Conservation (phyloP, 306 rosid species). For the Inga leiocalycina region DNA sequence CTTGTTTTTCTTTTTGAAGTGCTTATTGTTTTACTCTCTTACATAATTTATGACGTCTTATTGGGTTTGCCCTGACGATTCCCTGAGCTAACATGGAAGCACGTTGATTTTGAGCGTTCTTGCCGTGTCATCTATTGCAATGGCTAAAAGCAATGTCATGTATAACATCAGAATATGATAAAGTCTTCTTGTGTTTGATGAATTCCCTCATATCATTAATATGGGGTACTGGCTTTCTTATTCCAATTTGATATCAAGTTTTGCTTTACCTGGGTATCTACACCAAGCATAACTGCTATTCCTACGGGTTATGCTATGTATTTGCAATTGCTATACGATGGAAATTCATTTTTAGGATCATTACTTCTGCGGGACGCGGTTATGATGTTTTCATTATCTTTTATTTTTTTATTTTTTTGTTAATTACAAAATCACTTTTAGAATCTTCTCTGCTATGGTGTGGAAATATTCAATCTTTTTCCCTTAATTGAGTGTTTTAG, state of each 20-base stretch:
- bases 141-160: conserved; percentile 22
- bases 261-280: conserved; percentile 23
- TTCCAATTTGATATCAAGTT: neutral
- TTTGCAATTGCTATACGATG: conserved; percentile 1
- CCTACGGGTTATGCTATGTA: neutral
- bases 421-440: neutral
- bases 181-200: conserved; percentile 8
- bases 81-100: conserved; percentile 12
- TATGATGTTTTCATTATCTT: conserved; percentile 13
- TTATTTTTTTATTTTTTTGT: neutral
- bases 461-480: neutral
- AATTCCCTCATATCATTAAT: conserved; percentile 4
- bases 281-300: conserved; percentile 9
- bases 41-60: conserved; percentile 15
- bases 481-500: neutral
- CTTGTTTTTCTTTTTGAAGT: conserved; percentile 1
- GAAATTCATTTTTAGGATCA: conserved; percentile 10
- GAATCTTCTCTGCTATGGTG: neutral
- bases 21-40: neutral
- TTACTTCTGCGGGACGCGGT: conserved; percentile 2
- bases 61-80: conserved; percentile 24
- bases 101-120: conserved; percentile 14
- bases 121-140: conserved; percentile 17
- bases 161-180: neutral
- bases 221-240: neutral